phyloP scores from a whole-genome alignment of 2,329 filamentous ascomycete species.

The Fusarium sambucinum region DNA sequence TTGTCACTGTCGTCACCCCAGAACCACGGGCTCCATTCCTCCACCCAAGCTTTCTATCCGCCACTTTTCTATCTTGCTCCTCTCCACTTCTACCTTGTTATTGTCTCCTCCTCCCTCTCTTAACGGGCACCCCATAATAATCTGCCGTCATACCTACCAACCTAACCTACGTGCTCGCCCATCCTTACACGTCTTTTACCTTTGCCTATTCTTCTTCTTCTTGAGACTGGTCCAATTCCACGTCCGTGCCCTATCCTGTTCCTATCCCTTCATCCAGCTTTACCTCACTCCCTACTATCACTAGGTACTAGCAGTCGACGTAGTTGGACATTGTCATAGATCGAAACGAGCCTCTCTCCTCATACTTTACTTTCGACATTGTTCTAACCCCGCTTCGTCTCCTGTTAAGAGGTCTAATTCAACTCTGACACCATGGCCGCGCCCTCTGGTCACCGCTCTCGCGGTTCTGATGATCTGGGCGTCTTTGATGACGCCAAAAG shows the following conservation, averaged over 20 bases:
- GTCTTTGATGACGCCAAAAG: slow-evolving; percentile 70
- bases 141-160: slow-evolving; percentile 38
- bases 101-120: slow-evolving; percentile 32
- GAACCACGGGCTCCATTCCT: slow-evolving; percentile 41
- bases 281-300: slow-evolving; percentile 11
- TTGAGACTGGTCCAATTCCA: slow-evolving; percentile 33
- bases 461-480: slow-evolving; percentile 61
- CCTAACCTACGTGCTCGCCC: slow-evolving; percentile 7
- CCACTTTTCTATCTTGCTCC: slow-evolving; percentile 40
- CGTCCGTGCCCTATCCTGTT: slow-evolving; percentile 17
- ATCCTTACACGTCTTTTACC: slow-evolving; percentile 36
- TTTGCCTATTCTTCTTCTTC: slow-evolving; percentile 35
- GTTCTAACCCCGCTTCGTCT: slow-evolving; percentile 21
- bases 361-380: neutral
- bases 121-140: slow-evolving; percentile 25
- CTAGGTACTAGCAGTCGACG: slow-evolving; percentile 9
- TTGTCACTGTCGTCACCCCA: slow-evolving; percentile 40
- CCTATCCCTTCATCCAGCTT: neutral
- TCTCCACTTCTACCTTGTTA: slow-evolving; percentile 37
- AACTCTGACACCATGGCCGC: slow-evolving; percentile 46
- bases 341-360: neutral
- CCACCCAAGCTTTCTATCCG: slow-evolving; percentile 45
- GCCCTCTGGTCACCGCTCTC: slow-evolving; percentile 47
- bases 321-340: slow-evolving; percentile 28
- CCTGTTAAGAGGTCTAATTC: slow-evolving; percentile 12